Percentiles rank a stretch among this genome's conserved stretches.
Conservation (phyloP, 1,284 basidiomycete genomes). For the Gastroboletus turbinatus region DNA sequence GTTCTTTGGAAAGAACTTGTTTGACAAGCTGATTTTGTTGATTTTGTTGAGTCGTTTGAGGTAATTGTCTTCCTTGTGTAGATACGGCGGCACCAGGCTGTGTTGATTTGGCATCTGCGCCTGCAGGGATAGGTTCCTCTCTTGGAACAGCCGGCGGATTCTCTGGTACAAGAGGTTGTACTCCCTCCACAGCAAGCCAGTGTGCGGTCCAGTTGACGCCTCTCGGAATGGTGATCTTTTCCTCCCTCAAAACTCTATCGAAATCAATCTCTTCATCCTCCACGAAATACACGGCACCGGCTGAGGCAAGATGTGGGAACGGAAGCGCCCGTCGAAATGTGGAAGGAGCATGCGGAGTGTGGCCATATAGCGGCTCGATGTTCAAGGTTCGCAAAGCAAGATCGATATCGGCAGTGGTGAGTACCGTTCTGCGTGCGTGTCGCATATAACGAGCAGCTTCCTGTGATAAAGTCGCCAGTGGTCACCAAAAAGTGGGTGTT, state of each 20-base stretch:
- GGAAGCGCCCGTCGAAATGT: conserved; percentile 74
- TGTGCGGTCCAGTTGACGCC: conserved; percentile 86
- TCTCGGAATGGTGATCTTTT: conserved; percentile 76
- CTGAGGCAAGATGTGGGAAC: conserved; percentile 56
- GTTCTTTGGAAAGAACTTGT: conserved; percentile 90
- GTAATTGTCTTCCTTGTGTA: conserved; percentile 40
- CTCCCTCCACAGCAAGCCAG: conserved; percentile 97
- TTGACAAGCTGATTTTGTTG: conserved; percentile 77
- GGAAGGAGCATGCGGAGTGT: conserved; percentile 67
- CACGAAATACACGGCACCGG: conserved; percentile 83
- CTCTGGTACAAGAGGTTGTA: conserved; percentile 95
- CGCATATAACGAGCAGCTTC: conserved; percentile 97
- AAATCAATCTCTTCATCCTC: conserved; percentile 99
- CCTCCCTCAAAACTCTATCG: conserved; percentile 82
- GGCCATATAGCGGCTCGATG: conserved; percentile 89
- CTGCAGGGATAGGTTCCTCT: conserved; percentile 42
- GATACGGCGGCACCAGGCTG: conserved; percentile 19
- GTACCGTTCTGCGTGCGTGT: conserved; percentile 84
- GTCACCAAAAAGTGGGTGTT: not conserved
- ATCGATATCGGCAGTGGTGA: conserved; percentile 91
- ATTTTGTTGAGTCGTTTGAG: conserved; percentile 44
- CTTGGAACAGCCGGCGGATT: conserved; percentile 84
- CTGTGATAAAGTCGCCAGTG: conserved; percentile 38
- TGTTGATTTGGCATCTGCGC: conserved; percentile 36
- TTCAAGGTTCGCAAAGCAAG: conserved; percentile 92